Percentiles rank a stretch among this genome's conserved stretches.
Evolutionary conservation across 176 grass and related monocot species (phyloP).

Genomic region (Avena sativa): DNA sequence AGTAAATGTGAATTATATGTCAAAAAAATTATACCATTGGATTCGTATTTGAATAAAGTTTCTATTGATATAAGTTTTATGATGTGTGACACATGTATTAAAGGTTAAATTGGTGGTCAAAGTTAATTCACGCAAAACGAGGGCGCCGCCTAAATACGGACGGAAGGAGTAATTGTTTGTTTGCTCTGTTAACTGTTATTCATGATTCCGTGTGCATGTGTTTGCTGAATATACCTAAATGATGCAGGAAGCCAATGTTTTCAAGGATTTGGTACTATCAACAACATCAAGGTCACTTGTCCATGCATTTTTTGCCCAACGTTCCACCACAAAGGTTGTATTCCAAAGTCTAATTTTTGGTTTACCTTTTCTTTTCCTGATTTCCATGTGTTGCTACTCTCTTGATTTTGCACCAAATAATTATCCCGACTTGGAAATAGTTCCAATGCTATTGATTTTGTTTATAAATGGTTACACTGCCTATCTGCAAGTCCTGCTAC

Average conservation of each 20-base stretch:
- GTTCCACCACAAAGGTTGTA: constrained; percentile 83
- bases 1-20: too few species aligned
- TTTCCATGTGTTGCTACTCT: constrained; percentile 4
- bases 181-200: neutral
- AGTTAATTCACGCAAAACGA: too few species aligned
- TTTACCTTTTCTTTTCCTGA: constrained; percentile 40
- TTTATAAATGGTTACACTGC: neutral
- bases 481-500: neutral
- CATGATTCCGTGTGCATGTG: neutral
- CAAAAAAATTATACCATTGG: too few species aligned
- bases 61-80: too few species aligned
- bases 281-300: constrained; percentile 80
- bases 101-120: too few species aligned
- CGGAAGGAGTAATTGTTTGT: neutral
- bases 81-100: too few species aligned
- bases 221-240: constrained; percentile 9
- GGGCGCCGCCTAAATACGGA: too few species aligned
- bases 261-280: constrained; percentile 76
- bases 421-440: neutral
- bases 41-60: too few species aligned
- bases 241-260: constrained; percentile 82
- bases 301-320: constrained; percentile 86
- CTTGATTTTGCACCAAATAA: neutral
- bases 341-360: neutral
- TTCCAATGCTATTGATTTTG: constrained; percentile 20